Conservation (phyloP, 1,139 yeast species). For the Zygosaccharomyces sapae region DNA sequence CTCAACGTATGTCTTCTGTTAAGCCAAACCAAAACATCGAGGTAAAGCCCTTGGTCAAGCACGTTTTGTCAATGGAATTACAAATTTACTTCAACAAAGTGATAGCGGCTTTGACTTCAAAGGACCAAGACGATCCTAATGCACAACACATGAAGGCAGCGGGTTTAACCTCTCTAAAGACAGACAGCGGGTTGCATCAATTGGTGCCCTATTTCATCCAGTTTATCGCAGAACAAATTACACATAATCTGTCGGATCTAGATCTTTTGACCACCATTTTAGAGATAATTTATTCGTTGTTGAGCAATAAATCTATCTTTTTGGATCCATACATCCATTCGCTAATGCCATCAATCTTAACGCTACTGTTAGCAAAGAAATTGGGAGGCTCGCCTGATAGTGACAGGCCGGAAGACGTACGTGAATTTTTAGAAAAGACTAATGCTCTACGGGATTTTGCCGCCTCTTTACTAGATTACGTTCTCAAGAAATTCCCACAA, state of each 20-base stretch:
- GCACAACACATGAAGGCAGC: slow-evolving; percentile 65
- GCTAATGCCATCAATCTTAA: slow-evolving; percentile 89
- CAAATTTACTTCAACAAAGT: slow-evolving; percentile 91
- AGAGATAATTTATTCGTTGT: slow-evolving; percentile 80
- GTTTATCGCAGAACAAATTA: slow-evolving; percentile 91
- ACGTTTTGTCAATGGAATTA: slow-evolving; percentile 88
- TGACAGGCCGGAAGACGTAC: slow-evolving; percentile 17
- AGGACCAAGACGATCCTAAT: slow-evolving; percentile 37
- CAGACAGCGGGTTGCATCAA: slow-evolving; percentile 96
- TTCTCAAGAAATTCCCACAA: slow-evolving; percentile 74
- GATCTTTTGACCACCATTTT: slow-evolving; percentile 80
- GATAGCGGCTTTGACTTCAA: slow-evolving; percentile 66
- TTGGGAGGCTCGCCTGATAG: slow-evolving; percentile 54
- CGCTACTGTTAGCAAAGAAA: slow-evolving; percentile 81
- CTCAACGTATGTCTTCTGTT: slow-evolving; percentile 39
- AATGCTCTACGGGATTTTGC: slow-evolving; percentile 83
- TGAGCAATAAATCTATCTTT: slow-evolving; percentile 80
- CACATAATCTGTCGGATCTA: slow-evolving; percentile 76
- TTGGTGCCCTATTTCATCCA: slow-evolving; percentile 94
- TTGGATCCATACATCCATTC: slow-evolving; percentile 96
- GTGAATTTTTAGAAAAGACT: slow-evolving; percentile 37
- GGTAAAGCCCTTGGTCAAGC: slow-evolving; percentile 92
- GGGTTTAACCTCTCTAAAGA: slow-evolving; percentile 75
- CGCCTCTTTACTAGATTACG: slow-evolving; percentile 73
- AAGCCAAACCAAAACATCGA: slow-evolving; percentile 55